phyloP scores from a whole-genome alignment of 768 basidiomycete genomes.

The Amanita fuliginea region DNA sequence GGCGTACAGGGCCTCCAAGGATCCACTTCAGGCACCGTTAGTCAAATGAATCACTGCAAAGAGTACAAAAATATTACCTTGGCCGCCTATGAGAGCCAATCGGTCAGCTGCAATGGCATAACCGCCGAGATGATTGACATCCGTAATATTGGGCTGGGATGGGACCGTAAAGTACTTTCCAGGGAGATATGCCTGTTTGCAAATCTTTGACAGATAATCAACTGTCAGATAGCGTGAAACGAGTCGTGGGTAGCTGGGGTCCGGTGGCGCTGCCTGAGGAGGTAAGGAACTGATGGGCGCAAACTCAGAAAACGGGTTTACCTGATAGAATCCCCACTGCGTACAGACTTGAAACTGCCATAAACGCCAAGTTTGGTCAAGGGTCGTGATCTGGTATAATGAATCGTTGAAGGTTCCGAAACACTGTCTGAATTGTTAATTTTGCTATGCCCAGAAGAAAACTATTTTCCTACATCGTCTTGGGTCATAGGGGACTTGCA shows the following conservation, averaged over 20 bases:
- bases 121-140: slow-evolving; percentile 75
- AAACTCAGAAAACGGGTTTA: slow-evolving; percentile 13
- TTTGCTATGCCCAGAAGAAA: neutral
- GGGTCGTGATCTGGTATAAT: slow-evolving; percentile 46
- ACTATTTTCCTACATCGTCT: slow-evolving; percentile 32
- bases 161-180: slow-evolving; percentile 72
- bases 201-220: slow-evolving; percentile 26
- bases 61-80: slow-evolving; percentile 33
- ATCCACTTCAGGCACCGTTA: slow-evolving; percentile 42
- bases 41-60: neutral
- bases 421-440: slow-evolving; percentile 37
- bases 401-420: slow-evolving; percentile 74
- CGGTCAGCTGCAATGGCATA: slow-evolving; percentile 73
- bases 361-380: slow-evolving; percentile 71
- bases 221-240: slow-evolving; percentile 63
- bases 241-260: slow-evolving; percentile 59
- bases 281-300: neutral
- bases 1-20: slow-evolving; percentile 87
- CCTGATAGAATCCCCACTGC: slow-evolving; percentile 92
- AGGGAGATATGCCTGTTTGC: slow-evolving; percentile 56
- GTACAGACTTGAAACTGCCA: slow-evolving; percentile 93
- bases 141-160: slow-evolving; percentile 61
- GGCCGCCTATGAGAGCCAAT: slow-evolving; percentile 82
- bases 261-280: slow-evolving; percentile 63
- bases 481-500: slow-evolving; percentile 15